Evolutionary conservation across 441 rosid species (phyloP).

Genomic region (Pelargonium australe): DNA sequence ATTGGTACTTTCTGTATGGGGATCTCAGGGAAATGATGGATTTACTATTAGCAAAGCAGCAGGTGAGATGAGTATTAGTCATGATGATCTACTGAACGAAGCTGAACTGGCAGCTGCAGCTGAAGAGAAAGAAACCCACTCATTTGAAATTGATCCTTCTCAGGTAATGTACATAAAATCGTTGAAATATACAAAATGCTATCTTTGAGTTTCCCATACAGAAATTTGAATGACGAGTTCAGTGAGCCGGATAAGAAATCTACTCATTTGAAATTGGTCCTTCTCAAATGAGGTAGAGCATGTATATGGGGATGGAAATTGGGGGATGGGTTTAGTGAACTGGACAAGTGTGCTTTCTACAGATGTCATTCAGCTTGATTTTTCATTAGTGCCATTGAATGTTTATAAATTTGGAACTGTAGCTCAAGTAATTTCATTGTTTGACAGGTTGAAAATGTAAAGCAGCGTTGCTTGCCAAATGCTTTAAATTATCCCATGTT

Average conservation of each 20-base stretch:
- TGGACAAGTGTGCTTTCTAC: neutral
- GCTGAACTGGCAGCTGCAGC: conserved; percentile 87
- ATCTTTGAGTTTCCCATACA: no score
- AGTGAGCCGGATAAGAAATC: no score
- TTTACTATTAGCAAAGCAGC: conserved; percentile 63
- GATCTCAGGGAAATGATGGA: conserved; percentile 44
- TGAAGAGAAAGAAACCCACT: conserved; percentile 87
- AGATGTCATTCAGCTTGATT: neutral
- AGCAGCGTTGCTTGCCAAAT: conserved; percentile 92
- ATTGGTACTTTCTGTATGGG: conserved; percentile 28
- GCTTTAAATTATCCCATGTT: conserved; percentile 93
- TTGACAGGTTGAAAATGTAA: conserved; percentile 86
- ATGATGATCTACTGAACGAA: conserved; percentile 66
- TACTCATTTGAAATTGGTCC: no score
- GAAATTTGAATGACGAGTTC: no score
- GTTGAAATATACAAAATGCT: no score
- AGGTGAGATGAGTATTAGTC: conserved; percentile 61
- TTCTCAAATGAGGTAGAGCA: no score
- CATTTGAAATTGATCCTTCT: conserved; percentile 80
- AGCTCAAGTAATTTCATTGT: conserved; percentile 3
- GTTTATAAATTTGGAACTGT: neutral
- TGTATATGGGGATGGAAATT: neutral
- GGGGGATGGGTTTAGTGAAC: neutral
- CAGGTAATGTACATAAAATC: conserved; percentile 37
- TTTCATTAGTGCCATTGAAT: neutral